These are phyloP conservation scores for Leucocoprinus birnbaumii DNA, from an alignment of 768 basidiomycete species.

Conservation along the genomic window DNA sequence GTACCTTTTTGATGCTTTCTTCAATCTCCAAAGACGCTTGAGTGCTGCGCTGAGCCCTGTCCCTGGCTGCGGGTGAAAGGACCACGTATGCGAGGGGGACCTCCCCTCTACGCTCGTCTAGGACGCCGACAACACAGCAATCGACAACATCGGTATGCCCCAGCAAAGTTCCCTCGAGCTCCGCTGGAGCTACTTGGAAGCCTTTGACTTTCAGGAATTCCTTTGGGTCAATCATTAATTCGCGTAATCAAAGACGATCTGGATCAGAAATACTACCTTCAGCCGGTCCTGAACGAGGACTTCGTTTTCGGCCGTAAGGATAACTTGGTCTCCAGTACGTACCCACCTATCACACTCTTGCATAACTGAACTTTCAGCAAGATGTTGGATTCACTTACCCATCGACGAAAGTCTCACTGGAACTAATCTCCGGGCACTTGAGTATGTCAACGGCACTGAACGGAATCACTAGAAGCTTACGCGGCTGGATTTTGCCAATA, in stretches of 20 bases:
- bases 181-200: slow-evolving; percentile 52
- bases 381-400: slow-evolving; percentile 37
- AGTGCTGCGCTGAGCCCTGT: slow-evolving; percentile 25
- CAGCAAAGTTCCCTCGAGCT: slow-evolving; percentile 50
- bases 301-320: slow-evolving; percentile 46
- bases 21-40: slow-evolving; percentile 29
- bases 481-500: slow-evolving; percentile 48
- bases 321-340: slow-evolving; percentile 60
- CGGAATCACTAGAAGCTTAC: slow-evolving; percentile 34
- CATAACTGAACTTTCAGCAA: not conserved
- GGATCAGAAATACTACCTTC: slow-evolving; percentile 38
- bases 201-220: slow-evolving; percentile 69
- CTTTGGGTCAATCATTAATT: slow-evolving; percentile 23
- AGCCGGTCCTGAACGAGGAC: slow-evolving; percentile 57
- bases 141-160: slow-evolving; percentile 55
- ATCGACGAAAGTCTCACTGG: slow-evolving; percentile 57
- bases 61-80: slow-evolving; percentile 35
- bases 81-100: slow-evolving; percentile 63
- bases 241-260: not conserved
- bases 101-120: slow-evolving; percentile 62
- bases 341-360: slow-evolving; percentile 46
- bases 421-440: slow-evolving; percentile 9
- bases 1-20: slow-evolving; percentile 40
- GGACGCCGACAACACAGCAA: slow-evolving; percentile 58
- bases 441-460: slow-evolving; percentile 6